Conservation (phyloP, 345 rosid genomes). For the Dipteronia sinensis region DNA sequence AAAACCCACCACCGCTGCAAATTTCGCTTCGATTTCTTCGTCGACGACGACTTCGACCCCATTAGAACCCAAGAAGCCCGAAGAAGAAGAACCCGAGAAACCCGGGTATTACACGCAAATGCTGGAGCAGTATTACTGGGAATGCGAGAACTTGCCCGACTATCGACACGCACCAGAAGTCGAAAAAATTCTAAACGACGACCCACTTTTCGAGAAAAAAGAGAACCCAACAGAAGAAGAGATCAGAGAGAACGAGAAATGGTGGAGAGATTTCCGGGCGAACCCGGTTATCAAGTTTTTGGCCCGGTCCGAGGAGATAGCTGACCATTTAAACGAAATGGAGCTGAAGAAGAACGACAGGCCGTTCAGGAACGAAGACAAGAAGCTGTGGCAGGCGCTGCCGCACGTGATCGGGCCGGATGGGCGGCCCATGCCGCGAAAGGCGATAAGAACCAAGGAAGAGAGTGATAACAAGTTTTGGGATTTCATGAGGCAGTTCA, state of each 20-base stretch:
- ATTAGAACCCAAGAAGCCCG: slow-evolving; percentile 13
- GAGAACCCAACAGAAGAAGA: slow-evolving; percentile 74
- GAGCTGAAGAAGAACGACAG: slow-evolving; percentile 59
- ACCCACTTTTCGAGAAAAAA: slow-evolving; percentile 59
- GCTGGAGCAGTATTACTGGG: slow-evolving; percentile 73
- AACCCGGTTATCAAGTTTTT: slow-evolving; percentile 73
- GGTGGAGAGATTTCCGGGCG: slow-evolving; percentile 67
- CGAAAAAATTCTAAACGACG: slow-evolving; percentile 61
- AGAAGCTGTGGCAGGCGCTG: slow-evolving; percentile 65
- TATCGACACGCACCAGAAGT: slow-evolving; percentile 79
- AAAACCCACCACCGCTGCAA: slow-evolving; percentile 24
- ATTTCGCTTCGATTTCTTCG: slow-evolving; percentile 62
- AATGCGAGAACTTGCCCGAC: slow-evolving; percentile 75
- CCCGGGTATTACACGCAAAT: slow-evolving; percentile 46
- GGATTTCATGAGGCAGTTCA: slow-evolving; percentile 84
- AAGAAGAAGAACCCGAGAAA: slow-evolving; percentile 30
- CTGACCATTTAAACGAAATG: slow-evolving; percentile 54
- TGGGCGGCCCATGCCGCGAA: slow-evolving; percentile 90
- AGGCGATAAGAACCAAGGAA: slow-evolving; percentile 63
- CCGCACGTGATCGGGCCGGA: slow-evolving; percentile 78
- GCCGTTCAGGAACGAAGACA: slow-evolving; percentile 71
- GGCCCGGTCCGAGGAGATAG: slow-evolving; percentile 62
- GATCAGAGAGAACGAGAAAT: slow-evolving; percentile 60
- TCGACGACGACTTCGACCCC: background rate
- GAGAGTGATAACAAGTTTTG: slow-evolving; percentile 93